Evolutionary conservation across 1,284 basidiomycete genomes (phyloP), one percentile per base, ranked within the genome.

Genomic region (Fomes fomentarius): DNA sequence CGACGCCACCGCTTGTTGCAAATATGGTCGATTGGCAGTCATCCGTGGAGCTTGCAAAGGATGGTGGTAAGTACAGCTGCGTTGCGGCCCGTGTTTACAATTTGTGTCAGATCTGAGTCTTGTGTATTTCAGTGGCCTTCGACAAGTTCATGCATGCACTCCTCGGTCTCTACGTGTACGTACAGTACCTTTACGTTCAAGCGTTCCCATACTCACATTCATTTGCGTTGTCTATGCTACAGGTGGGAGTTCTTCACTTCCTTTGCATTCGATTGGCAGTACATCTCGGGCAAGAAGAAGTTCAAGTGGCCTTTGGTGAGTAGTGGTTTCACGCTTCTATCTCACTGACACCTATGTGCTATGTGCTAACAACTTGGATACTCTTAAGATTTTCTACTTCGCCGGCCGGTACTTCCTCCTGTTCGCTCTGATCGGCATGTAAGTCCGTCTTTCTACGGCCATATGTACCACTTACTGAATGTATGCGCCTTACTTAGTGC

Each of bases 361-460:
- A 8, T 8, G 9, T 21, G 21, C 35, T 51, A n/a, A 50, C 33
- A 9, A n/a, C n/a, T 1, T 44, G n/a, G n/a, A n/a, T n/a, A n/a
- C 19, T 56, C 10, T 59, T 5, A 56, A 90, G 89, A 74, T 79
- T 42, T 89, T 91, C 67, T 91, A 91, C 69, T 89, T 91, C 65
- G 69, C 82, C 34, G 87, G 87, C 54, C 81, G 89, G 48, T 91
- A 91, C 68, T 80, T 78, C 59, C 71, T 91, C 26, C 71, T 91
- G 4, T 77, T 86, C 59, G 82, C 89, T 3, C 71, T 90, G 58
- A 80, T 88, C 43, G 89, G 88, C 66, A 89, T 91, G 88, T 70
- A 34, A 53, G 68, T 59, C n/a, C n/a, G 3, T 28, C 14, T 8
- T 31, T 48, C 17, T 38, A 25, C 37, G 19, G 4, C 15, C 42